Conservation (phyloP, 768 basidiomycete species). For the Suillus discolor region DNA sequence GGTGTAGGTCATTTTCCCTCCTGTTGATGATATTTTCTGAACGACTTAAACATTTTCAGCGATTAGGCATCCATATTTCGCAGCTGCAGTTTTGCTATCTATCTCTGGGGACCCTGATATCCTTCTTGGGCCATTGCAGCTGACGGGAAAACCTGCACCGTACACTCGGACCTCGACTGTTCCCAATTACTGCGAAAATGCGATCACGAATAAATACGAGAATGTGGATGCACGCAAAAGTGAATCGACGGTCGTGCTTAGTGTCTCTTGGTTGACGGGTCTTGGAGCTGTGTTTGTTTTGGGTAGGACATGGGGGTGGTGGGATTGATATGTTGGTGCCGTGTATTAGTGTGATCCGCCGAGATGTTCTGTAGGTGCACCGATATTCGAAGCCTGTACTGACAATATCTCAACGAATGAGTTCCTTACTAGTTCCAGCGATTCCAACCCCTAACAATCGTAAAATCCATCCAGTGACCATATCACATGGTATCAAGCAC, state of each 20-base stretch:
- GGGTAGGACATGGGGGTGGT: conserved; percentile 7
- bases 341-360: background rate
- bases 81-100: background rate
- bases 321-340: background rate
- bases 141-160: background rate
- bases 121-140: background rate
- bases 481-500: background rate
- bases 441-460: background rate
- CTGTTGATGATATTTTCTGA: background rate
- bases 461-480: background rate
- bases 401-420: background rate
- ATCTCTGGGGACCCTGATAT: background rate
- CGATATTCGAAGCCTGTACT: background rate
- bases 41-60: background rate
- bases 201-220: background rate
- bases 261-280: background rate
- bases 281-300: conserved; percentile 8
- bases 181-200: background rate
- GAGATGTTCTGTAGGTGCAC: background rate
- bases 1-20: background rate
- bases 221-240: background rate
- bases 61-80: background rate
- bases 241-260: background rate
- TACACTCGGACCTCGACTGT: background rate
- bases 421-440: background rate